Evolutionary conservation across 768 basidiomycete species (phyloP).

Genomic region (Suillus paluster): DNA sequence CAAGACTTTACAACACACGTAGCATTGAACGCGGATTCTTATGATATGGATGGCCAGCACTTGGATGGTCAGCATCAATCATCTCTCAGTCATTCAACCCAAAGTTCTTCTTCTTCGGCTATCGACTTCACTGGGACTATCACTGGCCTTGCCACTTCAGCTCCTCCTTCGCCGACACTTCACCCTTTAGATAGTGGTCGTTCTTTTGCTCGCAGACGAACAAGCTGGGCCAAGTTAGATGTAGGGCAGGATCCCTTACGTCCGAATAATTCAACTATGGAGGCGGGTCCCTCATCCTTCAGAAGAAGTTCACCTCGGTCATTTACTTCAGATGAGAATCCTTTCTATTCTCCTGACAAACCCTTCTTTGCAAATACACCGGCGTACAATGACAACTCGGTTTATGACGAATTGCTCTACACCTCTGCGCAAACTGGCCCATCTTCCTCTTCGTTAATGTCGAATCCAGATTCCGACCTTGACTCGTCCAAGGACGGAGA

Average conservation of each 20-base stretch:
- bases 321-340: slow-evolving; percentile 44
- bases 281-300: slow-evolving; percentile 25
- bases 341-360: slow-evolving; percentile 51
- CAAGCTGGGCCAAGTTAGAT: slow-evolving; percentile 60
- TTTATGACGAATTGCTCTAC: slow-evolving; percentile 17
- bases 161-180: slow-evolving; percentile 57
- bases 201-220: slow-evolving; percentile 52
- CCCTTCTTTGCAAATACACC: slow-evolving; percentile 38
- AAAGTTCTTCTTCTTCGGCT: slow-evolving; percentile 57
- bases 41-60: slow-evolving; percentile 1
- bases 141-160: slow-evolving; percentile 46
- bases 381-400: neutral
- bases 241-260: slow-evolving; percentile 52
- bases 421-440: slow-evolving; percentile 47
- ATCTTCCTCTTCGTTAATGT: slow-evolving; percentile 58
- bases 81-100: slow-evolving; percentile 16
- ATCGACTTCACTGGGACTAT: slow-evolving; percentile 55
- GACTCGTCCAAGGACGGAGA: slow-evolving; percentile 61
- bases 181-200: slow-evolving; percentile 38
- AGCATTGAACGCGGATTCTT: neutral
- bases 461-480: slow-evolving; percentile 29
- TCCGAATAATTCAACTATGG: slow-evolving; percentile 36
- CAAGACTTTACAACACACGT: neutral
- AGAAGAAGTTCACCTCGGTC: slow-evolving; percentile 24
- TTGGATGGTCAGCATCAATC: slow-evolving; percentile 16